These are phyloP conservation scores for Candida ficus DNA, from an alignment of 805 yeast species.

Conservation along the genomic window DNA sequence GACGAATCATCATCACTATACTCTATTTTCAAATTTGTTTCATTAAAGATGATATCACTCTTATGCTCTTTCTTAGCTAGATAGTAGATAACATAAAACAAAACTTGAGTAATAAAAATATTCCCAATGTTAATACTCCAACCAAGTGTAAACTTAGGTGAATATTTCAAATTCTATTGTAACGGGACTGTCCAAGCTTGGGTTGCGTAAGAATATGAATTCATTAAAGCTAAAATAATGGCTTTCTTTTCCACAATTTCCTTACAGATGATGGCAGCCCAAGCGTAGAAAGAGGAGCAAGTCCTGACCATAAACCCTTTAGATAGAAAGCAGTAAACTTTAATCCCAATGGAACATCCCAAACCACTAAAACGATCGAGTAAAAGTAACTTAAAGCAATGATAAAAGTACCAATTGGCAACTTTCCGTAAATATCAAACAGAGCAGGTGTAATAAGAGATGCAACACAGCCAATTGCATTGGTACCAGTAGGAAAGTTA, in stretches of 20 bases:
- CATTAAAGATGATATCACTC: neutral
- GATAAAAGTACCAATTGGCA: neutral
- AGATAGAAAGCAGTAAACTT: conserved; percentile 3
- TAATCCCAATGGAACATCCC: conserved; percentile 2
- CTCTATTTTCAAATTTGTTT: neutral
- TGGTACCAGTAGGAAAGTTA: conserved; percentile 6
- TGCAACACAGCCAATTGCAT: conserved; percentile 2
- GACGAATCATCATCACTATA: neutral
- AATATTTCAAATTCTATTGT: conserved; percentile 10
- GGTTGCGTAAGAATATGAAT: conserved; percentile 11
- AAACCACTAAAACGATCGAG: neutral
- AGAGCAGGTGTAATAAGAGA: conserved; percentile 1
- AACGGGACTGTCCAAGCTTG: conserved; percentile 11
- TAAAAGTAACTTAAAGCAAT: neutral
- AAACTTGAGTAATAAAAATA: neutral
- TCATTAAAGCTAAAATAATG: conserved; percentile 11
- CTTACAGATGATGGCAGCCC: conserved; percentile 11
- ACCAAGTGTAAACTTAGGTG: conserved; percentile 8
- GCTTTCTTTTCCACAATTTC: conserved; percentile 12
- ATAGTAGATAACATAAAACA: conserved; percentile 6
- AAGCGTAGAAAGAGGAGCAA: conserved; percentile 9
- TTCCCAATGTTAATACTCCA: conserved; percentile 8
- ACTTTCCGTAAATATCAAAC: conserved; percentile 5
- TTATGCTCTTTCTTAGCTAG: neutral
- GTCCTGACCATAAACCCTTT: conserved; percentile 1